Evolutionary conservation across 2,329 filamentous ascomycete genomes (phyloP).

Genomic region (Ceratocystis lukuohia): DNA sequence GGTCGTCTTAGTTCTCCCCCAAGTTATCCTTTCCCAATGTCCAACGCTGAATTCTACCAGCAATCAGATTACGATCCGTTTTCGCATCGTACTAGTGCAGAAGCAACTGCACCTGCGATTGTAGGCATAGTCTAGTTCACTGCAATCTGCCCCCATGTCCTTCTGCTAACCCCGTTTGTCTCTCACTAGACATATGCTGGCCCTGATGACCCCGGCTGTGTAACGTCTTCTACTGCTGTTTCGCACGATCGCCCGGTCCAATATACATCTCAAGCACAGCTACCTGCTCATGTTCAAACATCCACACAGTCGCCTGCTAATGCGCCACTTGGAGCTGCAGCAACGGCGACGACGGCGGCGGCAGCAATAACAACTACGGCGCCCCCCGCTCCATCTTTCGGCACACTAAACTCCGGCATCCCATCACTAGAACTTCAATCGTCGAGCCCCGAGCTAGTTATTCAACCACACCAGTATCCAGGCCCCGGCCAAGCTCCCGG

Average conservation of each 20-base stretch:
- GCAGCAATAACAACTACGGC: not conserved
- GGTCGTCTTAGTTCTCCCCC: not conserved
- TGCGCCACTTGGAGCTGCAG: too few relatives aligned
- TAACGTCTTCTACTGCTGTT: not conserved
- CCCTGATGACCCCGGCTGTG: not conserved
- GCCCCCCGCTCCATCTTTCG: not conserved
- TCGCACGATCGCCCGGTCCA: not conserved
- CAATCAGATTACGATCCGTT: slow-evolving; percentile 16
- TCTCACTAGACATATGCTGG: not conserved
- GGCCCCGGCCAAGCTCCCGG: not conserved
- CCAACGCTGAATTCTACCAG: slow-evolving; percentile 18
- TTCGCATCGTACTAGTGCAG: not conserved
- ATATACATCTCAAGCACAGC: not conserved
- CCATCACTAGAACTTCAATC: not conserved
- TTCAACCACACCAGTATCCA: not conserved
- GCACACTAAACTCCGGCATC: not conserved
- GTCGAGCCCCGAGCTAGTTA: slow-evolving; percentile 1
- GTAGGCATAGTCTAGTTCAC: not conserved
- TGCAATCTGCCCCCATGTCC: not conserved
- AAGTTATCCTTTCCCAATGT: slow-evolving; percentile 6
- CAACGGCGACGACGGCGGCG: too few relatives aligned
- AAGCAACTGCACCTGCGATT: slow-evolving; percentile 8
- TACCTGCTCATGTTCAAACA: not conserved
- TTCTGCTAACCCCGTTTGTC: slow-evolving; percentile 3
- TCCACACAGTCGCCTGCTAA: too few relatives aligned